Evolutionary conservation across 306 rosid genomes (phyloP), one percentile per base, ranked within the genome.

Genomic region (Prunus mongolica): DNA sequence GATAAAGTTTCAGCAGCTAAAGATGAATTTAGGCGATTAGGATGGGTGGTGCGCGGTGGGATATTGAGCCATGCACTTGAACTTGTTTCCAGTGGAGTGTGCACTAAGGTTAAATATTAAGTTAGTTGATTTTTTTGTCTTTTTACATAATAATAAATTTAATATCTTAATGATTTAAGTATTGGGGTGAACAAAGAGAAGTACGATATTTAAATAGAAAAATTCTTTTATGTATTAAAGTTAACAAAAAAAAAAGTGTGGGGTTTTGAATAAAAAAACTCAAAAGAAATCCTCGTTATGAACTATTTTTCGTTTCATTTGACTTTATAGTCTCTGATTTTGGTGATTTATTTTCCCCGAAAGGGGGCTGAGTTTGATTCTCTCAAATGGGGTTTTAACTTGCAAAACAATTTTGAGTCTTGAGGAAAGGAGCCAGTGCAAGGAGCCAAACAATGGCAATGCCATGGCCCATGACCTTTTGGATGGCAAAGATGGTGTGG

Each of bases 401-500:
- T 57, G 34, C 63, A 38, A 63, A 27, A 14, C 63, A 14, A 55
- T 50, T 3, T 58, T 56, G 64, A 63, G n/a, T 73, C 72, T 77
- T 63, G 76, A 69, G 64, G 69, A 76, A 80, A 66, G 73, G 41
- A 56, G 38, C 12, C 28, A 20, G 38, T 5, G 0, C 38, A 80
- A 69, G 73, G 41, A 56, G 28, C 12, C 28, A 18, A 57, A 41
- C 16, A 58, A 93, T 93, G 98, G 90, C 89, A 44, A 82, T 93
- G 91, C 91, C 97, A 52, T 82, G 86, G 83, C 75, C 75, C 30
- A 20, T 88, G 74, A 84, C 88, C 54, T 44, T 92, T 45, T 91
- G 91, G 87, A 87, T 92, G 82, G 91, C 86, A 2, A 86, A 80
- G 84, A 88, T 95, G 93, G 83, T 90, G 2, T 92, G 91, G 97